These are phyloP conservation scores for Aspergillus caelatus DNA, from an alignment of 2,329 filamentous ascomycete species.

Conservation along the genomic window DNA sequence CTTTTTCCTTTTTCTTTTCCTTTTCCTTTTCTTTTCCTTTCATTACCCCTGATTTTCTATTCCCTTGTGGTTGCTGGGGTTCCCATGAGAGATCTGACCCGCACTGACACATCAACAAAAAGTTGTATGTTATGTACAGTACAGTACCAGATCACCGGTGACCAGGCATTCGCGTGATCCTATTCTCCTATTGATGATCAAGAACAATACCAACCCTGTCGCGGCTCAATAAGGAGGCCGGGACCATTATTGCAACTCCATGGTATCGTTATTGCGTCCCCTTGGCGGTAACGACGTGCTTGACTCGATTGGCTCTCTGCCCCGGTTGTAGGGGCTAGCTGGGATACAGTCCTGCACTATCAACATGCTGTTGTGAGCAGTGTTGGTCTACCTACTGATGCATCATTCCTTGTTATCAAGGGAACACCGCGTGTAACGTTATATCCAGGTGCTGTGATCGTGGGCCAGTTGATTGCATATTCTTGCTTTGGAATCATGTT, in stretches of 20 bases:
- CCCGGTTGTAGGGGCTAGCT: neutral
- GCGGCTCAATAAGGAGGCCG: conserved; percentile 6
- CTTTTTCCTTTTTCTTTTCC: neutral
- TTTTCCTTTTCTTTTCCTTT: neutral
- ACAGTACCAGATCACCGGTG: neutral
- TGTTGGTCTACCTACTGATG: conserved; percentile 1
- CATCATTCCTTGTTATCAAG: neutral
- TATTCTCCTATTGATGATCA: conserved; percentile 23
- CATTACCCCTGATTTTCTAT: neutral
- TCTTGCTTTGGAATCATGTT: neutral
- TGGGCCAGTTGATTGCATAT: neutral
- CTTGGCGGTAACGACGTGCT: neutral
- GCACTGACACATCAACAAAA: neutral
- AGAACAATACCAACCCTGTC: conserved; percentile 24
- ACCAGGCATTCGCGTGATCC: conserved; percentile 18
- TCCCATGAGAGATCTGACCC: no score
- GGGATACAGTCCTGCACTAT: neutral
- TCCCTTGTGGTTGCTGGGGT: neutral
- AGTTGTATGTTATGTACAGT: neutral
- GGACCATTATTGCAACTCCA: conserved; percentile 17
- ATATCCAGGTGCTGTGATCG: neutral
- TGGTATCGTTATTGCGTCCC: neutral
- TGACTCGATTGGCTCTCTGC: neutral
- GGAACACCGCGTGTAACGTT: neutral
- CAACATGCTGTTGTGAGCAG: neutral